A percentile compares a stretch with the other conserved stretches of the same genome.
These are phyloP conservation scores for Phoenix dactylifera DNA, from an alignment of 176 grass and related monocot genomes.

Conservation along the genomic window DNA sequence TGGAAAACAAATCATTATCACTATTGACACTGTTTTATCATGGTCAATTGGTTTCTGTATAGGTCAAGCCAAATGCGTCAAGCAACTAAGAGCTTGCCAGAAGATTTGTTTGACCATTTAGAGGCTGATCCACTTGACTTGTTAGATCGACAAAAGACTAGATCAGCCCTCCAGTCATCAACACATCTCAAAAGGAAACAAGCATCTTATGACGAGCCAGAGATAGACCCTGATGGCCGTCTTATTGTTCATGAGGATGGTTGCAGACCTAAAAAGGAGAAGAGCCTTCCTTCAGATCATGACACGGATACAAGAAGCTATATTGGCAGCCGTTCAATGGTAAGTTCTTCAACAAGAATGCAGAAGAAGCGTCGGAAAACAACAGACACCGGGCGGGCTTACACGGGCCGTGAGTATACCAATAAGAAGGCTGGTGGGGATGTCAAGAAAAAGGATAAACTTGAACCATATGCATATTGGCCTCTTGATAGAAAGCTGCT, in stretches of 20 bases:
- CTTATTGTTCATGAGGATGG: constrained; percentile 61
- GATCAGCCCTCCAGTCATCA: constrained; percentile 56
- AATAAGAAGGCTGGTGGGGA: constrained; percentile 77
- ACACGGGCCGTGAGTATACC: constrained; percentile 75
- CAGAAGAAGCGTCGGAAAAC: constrained; percentile 52
- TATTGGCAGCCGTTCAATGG: constrained; percentile 24
- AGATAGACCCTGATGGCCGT: constrained; percentile 71
- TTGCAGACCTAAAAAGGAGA: constrained; percentile 45
- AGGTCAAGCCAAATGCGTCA: constrained; percentile 47
- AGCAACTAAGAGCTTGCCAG: constrained; percentile 47
- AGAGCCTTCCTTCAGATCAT: constrained; percentile 18
- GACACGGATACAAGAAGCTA: constrained; percentile 41
- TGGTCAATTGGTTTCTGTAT: constrained; percentile 10
- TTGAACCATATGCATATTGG: constrained; percentile 95
- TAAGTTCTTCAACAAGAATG: constrained; percentile 1
- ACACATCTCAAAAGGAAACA: constrained; percentile 37
- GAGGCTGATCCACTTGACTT: constrained; percentile 76
- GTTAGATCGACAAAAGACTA: constrained; percentile 58
- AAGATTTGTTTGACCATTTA: constrained; percentile 49
- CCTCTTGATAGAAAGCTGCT: constrained; percentile 76
- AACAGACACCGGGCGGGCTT: constrained; percentile 60
- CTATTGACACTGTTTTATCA: background rate
- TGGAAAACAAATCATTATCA: background rate
- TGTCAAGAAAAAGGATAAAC: constrained; percentile 80
- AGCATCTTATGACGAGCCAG: constrained; percentile 34